Base-by-base conservation (phyloP, 441 rosid genomes). In the Pelargonium fulgidum region DNA sequence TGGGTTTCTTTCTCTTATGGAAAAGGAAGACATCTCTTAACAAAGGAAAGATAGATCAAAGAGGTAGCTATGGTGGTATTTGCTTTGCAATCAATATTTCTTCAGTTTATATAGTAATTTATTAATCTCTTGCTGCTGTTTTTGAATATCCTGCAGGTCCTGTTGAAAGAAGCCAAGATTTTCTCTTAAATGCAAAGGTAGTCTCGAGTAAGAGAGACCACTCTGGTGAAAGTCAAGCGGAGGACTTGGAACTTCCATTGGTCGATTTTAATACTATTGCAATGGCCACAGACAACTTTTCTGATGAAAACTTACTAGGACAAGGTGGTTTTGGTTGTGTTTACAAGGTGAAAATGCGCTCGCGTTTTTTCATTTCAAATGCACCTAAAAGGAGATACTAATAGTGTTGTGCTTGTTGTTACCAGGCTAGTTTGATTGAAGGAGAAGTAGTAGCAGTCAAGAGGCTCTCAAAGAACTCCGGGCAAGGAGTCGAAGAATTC, bases 401-500 rank as follows among this genome's bases (percentile, higher is more conserved):
- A 50, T 16, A 13, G n/a, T 2, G 17, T 50, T 13, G 5, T n/a
- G 56, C 41, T 54, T 69, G 62, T 68, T 8, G 14, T 50, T 50
- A 16, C 16, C 72, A 86, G 96, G 93, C 93, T 3, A 44, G 75
- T 20, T 68, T 90, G 7, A 7, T 48, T 9, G 69, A 83, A 33
- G 88, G 89, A 19, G 72, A 72, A 54, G 81, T 84, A 68, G 72
- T 90, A 70, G 90, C 93, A 0, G 84, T 90, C 5, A 88, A 90
- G 77, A 76, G 86, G 33, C 65, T 90, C 29, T 84, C 90, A 0
- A 77, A 11, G 20, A 64, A 19, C 63, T 90, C 93, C 0, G 81
- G 86, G 0, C 92, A 90, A 75, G 96, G 92, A 67, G 64, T 70
- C 29, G 67, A 70, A 64, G 92, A 90, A 70, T 86, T 90, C 64